Evolutionary conservation across 768 basidiomycete genomes (phyloP).

Genomic region (Imleria badia): DNA sequence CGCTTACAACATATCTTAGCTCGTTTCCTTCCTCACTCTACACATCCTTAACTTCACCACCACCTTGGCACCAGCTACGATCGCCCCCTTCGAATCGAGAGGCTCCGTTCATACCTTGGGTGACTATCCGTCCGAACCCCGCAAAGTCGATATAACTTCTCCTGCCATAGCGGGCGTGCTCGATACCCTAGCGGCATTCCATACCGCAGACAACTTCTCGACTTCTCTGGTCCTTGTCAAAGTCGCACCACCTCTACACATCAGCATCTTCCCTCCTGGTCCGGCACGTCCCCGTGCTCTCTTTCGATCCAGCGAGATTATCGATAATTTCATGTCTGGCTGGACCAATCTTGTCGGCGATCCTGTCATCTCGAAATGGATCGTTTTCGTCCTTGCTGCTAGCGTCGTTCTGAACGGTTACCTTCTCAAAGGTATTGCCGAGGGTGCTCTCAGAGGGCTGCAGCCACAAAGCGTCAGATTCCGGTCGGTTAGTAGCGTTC

Average conservation of each 20-base stretch:
- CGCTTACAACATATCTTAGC: slow-evolving; percentile 39
- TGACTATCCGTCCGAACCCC: slow-evolving; percentile 27
- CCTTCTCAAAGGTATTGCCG: slow-evolving; percentile 81
- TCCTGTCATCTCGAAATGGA: slow-evolving; percentile 92
- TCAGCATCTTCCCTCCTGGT: slow-evolving; percentile 44
- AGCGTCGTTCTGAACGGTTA: slow-evolving; percentile 92
- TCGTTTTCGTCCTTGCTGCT: slow-evolving; percentile 82
- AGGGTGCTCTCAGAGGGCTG: slow-evolving; percentile 41
- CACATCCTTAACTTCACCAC: slow-evolving; percentile 93
- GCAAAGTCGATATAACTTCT: slow-evolving; percentile 70
- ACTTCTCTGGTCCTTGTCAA: slow-evolving; percentile 50
- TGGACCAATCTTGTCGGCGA: slow-evolving; percentile 95
- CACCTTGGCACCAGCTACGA: slow-evolving; percentile 72
- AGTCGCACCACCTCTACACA: slow-evolving; percentile 57
- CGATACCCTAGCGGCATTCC: slow-evolving; percentile 48
- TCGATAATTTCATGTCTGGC: slow-evolving; percentile 85
- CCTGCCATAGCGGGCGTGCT: slow-evolving; percentile 60
- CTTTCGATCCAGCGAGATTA: slow-evolving; percentile 46
- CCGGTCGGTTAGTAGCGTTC: slow-evolving; percentile 22
- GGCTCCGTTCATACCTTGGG: slow-evolving; percentile 9
- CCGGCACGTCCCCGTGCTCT: slow-evolving; percentile 31
- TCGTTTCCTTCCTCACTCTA: slow-evolving; percentile 86
- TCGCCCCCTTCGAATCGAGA: slow-evolving; percentile 43
- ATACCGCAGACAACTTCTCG: slow-evolving; percentile 12
- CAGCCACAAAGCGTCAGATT: slow-evolving; percentile 33